These are phyloP conservation scores for Stachybotrys elegans DNA, from an alignment of 2,329 filamentous ascomycete genomes.

Conservation along the genomic window DNA sequence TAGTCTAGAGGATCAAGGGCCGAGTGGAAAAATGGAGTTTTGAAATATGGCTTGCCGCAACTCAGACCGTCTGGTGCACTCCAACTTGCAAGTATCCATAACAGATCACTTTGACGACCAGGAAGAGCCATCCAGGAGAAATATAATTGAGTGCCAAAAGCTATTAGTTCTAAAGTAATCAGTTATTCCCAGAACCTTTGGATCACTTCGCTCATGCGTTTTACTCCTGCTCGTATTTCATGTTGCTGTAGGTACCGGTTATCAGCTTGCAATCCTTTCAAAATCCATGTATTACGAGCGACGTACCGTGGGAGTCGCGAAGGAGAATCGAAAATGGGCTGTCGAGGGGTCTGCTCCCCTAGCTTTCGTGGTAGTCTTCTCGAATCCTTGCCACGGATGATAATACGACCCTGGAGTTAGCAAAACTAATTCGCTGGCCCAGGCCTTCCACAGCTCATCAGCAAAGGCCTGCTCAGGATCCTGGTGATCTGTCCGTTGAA, in stretches of 20 bases:
- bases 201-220: slow-evolving; percentile 4
- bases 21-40: no score
- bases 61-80: no score
- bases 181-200: slow-evolving; percentile 4
- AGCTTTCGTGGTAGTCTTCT: slow-evolving; percentile 17
- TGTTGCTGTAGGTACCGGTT: neutral
- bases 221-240: slow-evolving; percentile 5
- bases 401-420: slow-evolving; percentile 26
- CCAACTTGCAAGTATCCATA: no score
- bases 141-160: no score
- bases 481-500: slow-evolving; percentile 11
- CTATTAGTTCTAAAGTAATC: no score
- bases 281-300: neutral
- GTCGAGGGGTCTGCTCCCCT: slow-evolving; percentile 15
- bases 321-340: slow-evolving; percentile 21
- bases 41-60: no score
- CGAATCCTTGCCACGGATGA: slow-evolving; percentile 22
- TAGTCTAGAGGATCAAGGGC: no score
- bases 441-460: slow-evolving; percentile 14
- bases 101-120: no score
- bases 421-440: slow-evolving; percentile 15
- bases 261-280: neutral
- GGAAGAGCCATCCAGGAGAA: no score
- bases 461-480: slow-evolving; percentile 20
- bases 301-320: slow-evolving; percentile 21